phyloP scores from a whole-genome alignment of 2,329 filamentous ascomycete species.

The Plectosphaerella sp. region DNA sequence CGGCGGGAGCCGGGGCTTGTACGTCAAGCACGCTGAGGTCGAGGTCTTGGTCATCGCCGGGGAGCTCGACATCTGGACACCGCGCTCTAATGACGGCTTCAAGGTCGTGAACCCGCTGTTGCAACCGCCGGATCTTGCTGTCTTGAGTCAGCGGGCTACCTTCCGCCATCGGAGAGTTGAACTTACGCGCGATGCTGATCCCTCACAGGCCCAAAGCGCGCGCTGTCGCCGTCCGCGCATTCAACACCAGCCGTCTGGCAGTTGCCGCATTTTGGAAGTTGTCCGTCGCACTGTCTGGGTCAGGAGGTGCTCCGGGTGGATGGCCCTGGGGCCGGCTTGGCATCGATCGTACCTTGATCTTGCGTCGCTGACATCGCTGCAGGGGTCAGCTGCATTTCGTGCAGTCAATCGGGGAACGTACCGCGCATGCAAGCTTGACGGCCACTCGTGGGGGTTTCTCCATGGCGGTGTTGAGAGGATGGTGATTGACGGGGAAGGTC shows the following conservation, averaged over 20 bases:
- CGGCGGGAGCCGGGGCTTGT: background rate
- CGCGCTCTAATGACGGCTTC: slow-evolving; percentile 36
- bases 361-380: slow-evolving; percentile 40
- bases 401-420: background rate
- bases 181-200: slow-evolving; percentile 36
- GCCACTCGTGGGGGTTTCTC: background rate
- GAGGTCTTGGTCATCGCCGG: slow-evolving; percentile 11
- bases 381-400: background rate
- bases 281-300: slow-evolving; percentile 35
- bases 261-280: slow-evolving; percentile 33
- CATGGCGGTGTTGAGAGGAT: background rate
- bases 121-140: slow-evolving; percentile 25
- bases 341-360: slow-evolving; percentile 35
- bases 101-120: slow-evolving; percentile 38
- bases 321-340: background rate
- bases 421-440: slow-evolving; percentile 18
- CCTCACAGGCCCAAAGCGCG: slow-evolving; percentile 18
- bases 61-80: slow-evolving; percentile 37
- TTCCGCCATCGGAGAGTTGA: no score
- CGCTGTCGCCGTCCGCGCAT: slow-evolving; percentile 40
- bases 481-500: no score
- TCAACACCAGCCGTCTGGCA: slow-evolving; percentile 34
- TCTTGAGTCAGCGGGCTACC: background rate
- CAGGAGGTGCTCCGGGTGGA: slow-evolving; percentile 4
- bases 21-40: background rate